These are phyloP conservation scores for Beauveria australis DNA, from an alignment of 2,329 filamentous ascomycete species.

Conservation along the genomic window DNA sequence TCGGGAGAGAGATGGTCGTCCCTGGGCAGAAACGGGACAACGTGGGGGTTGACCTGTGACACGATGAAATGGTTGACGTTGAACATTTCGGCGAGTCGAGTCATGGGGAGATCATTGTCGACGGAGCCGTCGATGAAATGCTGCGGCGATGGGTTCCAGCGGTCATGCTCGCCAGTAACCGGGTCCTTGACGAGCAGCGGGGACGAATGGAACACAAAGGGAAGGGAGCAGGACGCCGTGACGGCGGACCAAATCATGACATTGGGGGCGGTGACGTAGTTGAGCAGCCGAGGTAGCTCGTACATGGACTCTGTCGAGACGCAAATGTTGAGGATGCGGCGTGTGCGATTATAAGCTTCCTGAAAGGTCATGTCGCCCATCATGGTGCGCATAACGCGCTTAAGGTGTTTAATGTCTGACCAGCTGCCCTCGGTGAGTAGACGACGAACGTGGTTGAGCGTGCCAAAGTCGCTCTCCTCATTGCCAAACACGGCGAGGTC, in stretches of 20 bases:
- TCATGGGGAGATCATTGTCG: slow-evolving; percentile 89
- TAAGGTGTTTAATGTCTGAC: slow-evolving; percentile 77
- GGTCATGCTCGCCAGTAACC: slow-evolving; percentile 63
- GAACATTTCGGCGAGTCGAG: slow-evolving; percentile 84
- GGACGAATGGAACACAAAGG: slow-evolving; percentile 73
- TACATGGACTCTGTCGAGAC: slow-evolving; percentile 84
- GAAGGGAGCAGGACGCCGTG: slow-evolving; percentile 90
- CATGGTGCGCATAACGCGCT: slow-evolving; percentile 69
- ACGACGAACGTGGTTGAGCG: slow-evolving; percentile 61
- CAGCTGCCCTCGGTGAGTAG: slow-evolving; percentile 75
- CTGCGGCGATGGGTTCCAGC: slow-evolving; percentile 81
- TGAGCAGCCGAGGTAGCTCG: slow-evolving; percentile 77
- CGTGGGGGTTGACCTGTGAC: slow-evolving; percentile 91
- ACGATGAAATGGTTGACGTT: slow-evolving; percentile 98
- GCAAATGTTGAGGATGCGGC: slow-evolving; percentile 86
- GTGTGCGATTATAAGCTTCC: slow-evolving; percentile 91
- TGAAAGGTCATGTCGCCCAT: slow-evolving; percentile 90
- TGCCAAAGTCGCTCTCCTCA: slow-evolving; percentile 46
- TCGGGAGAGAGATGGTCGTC: slow-evolving; percentile 52
- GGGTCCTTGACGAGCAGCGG: slow-evolving; percentile 79
- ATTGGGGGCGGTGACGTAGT: slow-evolving; percentile 89
- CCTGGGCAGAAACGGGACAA: slow-evolving; percentile 74
- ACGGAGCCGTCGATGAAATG: slow-evolving; percentile 93
- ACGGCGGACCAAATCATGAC: slow-evolving; percentile 96
- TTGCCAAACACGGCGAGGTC: slow-evolving; percentile 74